Base-by-base conservation (phyloP, 345 rosid species). In the Lepidium africanum region DNA sequence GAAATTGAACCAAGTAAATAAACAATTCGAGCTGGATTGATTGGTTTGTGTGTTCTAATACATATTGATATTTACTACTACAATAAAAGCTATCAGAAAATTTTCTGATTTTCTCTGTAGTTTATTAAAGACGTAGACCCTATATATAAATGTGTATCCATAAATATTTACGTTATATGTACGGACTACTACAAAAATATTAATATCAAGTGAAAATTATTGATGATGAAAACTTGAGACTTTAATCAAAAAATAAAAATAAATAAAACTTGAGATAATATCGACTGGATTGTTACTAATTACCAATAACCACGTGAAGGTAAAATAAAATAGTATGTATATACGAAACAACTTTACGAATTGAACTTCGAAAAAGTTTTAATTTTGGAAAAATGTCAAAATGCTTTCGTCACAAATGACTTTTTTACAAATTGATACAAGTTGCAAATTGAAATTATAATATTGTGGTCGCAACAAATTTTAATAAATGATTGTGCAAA, bases 111-210 rank as follows among this genome's bases (percentile, higher is more conserved):
- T 11, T 62, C 5, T 14, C 38, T 43, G n/a, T 36, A 40, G 46
- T 6, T 19, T 42, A 64, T 64, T 63, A 54, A 43, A 63, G 35
- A 56, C 21, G 68, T 72, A 72, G 76, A 72, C 70, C 58, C 71
- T 6, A 19, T n/a, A 7, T 23, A 19, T n/a, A 45, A 38, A 63
- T 46, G 41, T 32, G 42, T 47, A 37, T 55, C 35, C 40, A 47
- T 38, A 63, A 17, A 36, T 72, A 55, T 53, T n/a, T 17, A 37
- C 33, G 2, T 1, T 30, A 30, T 30, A 0, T 37, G 58, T 55
- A 55, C 58, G 70, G 55, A 55, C 48, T 11, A 38, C 14, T 11
- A 23, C 7, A 23, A 46, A 25, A 0, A 55, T 16, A 10, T 21
- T n/a, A 2, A 50, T 61, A 52, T 52, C n/a, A 33, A 41, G 23